Base-by-base conservation (phyloP, 805 yeast species). In the Middelhovenomyces tepae region DNA sequence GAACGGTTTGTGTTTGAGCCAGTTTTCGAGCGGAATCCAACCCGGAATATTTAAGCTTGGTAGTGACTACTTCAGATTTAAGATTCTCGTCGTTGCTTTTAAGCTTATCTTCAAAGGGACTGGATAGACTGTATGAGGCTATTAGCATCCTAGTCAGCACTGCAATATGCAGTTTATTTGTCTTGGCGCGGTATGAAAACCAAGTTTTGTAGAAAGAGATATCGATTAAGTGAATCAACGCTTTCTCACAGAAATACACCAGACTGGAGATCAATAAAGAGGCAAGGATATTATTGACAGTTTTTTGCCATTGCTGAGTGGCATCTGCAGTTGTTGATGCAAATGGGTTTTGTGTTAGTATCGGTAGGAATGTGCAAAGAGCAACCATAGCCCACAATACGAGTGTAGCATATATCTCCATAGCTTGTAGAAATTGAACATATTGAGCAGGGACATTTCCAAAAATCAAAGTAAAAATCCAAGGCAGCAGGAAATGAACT, bases 161-260 rank as follows among this genome's bases (percentile, higher is more conserved):
- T 5, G 39, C 29, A 22, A 53, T 43, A 22, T 51, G 33, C 38
- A 46, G 52, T 42, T 60, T 62, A 46, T 60, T 56, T 27, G 37
- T 47, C 34, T 50, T 47, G 37, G 62, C 61, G 7, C 65, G 51
- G 26, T 39, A 27, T 2, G 64, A 54, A 46, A 61, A 56, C 21
- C 63, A 53, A 6, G 60, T 57, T 28, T 49, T 42, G 45, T 62
- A 66, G 53, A 54, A 61, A 27, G 53, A 54, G 11, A 63, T 58
- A 4, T 64, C 57, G 31, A 61, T 45, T 36, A 55, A 35, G 28
- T 61, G 62, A 27, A 61, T 48, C 32, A 57, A 39, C 16, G 58
- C 39, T 36, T 59, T 53, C 44, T 61, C 67, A 9, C 51, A 49
- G 14, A 57, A 40, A 39, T 44, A 58, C 19, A 61, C 51, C 20